phyloP scores from a whole-genome alignment of 1,284 basidiomycete genomes.

The Gomphus sp. region DNA sequence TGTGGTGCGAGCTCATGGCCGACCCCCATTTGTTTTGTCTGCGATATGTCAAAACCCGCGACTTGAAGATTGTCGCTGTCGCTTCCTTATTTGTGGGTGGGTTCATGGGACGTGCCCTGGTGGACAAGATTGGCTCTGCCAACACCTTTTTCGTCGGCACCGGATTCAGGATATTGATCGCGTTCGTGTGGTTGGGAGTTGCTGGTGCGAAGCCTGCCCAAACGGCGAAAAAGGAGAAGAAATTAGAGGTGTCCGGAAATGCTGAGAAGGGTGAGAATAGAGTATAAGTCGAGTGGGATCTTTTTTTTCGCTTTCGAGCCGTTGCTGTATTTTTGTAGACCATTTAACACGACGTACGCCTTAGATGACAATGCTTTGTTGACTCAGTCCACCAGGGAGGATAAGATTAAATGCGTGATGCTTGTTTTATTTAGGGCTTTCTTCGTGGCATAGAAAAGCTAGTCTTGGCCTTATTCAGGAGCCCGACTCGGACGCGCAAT shows the following conservation, averaged over 20 bases:
- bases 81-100: conserved; percentile 67
- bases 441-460: too few species aligned
- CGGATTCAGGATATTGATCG: conserved; percentile 55
- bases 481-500: too few species aligned
- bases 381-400: neutral
- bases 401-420: too few species aligned
- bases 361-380: neutral
- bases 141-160: conserved; percentile 66
- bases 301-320: neutral
- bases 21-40: conserved; percentile 64
- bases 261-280: neutral
- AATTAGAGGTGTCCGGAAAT: neutral
- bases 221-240: neutral
- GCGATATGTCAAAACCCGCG: conserved; percentile 48
- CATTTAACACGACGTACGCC: neutral
- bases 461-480: too few species aligned
- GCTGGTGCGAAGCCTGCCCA: conserved; percentile 23
- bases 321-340: neutral
- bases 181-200: conserved; percentile 61
- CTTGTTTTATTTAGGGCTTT: too few species aligned
- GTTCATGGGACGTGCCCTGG: conserved; percentile 57
- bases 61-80: conserved; percentile 67
- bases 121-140: conserved; percentile 53
- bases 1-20: conserved; percentile 80
- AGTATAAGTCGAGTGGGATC: neutral